These are phyloP conservation scores for Rosa persica DNA, from an alignment of 306 rosid species.

Conservation along the genomic window DNA sequence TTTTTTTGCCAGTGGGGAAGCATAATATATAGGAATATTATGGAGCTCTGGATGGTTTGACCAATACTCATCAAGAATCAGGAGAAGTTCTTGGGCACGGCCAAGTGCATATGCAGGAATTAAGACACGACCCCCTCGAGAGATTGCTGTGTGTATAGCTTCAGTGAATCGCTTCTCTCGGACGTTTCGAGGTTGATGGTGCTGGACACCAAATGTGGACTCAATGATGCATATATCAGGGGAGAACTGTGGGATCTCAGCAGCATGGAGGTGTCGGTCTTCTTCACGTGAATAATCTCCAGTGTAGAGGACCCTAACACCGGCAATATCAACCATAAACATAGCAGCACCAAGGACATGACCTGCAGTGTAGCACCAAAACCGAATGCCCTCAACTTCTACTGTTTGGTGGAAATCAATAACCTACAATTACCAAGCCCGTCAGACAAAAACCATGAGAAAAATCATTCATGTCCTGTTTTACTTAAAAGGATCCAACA, in stretches of 20 bases:
- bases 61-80: conserved; percentile 96
- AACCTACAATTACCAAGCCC: conserved; percentile 54
- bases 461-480: not conserved
- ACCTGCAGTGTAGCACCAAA: conserved; percentile 99
- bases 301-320: conserved; percentile 90
- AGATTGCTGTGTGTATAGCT: conserved; percentile 78
- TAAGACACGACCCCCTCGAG: conserved; percentile 96
- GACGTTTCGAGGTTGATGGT: conserved; percentile 85
- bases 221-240: conserved; percentile 96
- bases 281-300: conserved; percentile 99
- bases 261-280: conserved; percentile 94
- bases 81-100: conserved; percentile 92
- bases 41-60: conserved; percentile 90
- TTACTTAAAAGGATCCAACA: not conserved
- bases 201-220: conserved; percentile 92
- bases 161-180: conserved; percentile 93
- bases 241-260: conserved; percentile 92
- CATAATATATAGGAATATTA: conserved; percentile 86
- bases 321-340: conserved; percentile 98
- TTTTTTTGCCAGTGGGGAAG: conserved; percentile 93
- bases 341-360: conserved; percentile 99
- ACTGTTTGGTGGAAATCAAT: conserved; percentile 96
- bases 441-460: conserved; percentile 16
- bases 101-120: conserved; percentile 94
- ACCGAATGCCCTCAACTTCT: conserved; percentile 86